Evolutionary conservation across 1,139 yeast genomes (phyloP), one percentile per base, ranked within the genome.

Genomic region (Meyerozyma sp.): DNA sequence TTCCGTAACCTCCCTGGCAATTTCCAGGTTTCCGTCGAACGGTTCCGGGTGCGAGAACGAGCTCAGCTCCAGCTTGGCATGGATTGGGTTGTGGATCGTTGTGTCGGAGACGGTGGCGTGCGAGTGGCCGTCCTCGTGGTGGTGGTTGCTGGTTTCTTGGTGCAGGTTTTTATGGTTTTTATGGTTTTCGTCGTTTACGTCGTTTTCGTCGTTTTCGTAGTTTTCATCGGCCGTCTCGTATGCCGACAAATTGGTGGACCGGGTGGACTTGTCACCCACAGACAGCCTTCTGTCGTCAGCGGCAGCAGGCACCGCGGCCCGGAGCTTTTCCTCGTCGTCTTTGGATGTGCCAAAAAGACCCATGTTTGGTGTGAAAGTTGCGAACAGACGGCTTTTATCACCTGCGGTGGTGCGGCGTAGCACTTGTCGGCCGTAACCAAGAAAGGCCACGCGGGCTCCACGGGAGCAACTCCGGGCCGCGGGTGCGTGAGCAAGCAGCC

Each of bases 181-280:
- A 30, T n/a, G n/a, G n/a, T 38, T 14, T 9, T 43, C 35, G 23
- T 14, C 35, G 27, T 40, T 42, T 27, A 43, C 40, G 18, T 42
- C 32, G 29, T 29, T 29, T n/a, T 43, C 38, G 35, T 38, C n/a
- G 18, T 27, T n/a, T n/a, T n/a, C 29, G 13, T 10, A 10, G 43
- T 30, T 26, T 43, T 65, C 73, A 18, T 63, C 68, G 7, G 75
- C 75, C 2, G 75, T 69, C 34, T 65, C 68, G 49, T 68, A 70
- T 4, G 65, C 65, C 1, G 60, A 56, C 28, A 51, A 43, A 8
- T 47, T 47, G 10, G 58, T 51, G 8, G 47, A 40, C 14, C 46
- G 47, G 10, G 58, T 51, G 8, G 47, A 40, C 14, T 34, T 18
- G 11, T 18, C 26, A 2, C 37, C 26, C 10, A 30, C 20, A 11